Conservation (phyloP, 306 rosid genomes). For the Neltuma alba region DNA sequence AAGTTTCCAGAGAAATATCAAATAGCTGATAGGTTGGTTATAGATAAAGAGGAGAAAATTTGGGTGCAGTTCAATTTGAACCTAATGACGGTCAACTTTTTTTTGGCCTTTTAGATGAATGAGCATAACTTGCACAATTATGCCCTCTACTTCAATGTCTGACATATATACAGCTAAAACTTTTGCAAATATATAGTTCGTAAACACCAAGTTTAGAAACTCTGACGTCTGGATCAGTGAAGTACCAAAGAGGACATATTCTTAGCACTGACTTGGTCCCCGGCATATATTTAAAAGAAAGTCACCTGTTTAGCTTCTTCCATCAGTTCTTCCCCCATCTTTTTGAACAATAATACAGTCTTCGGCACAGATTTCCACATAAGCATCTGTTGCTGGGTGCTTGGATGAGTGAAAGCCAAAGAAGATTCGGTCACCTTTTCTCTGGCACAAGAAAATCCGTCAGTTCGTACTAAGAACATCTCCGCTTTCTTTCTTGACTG, state of each 20-base stretch:
- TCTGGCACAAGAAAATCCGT: constrained; percentile 94
- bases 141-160: neutral
- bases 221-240: neutral
- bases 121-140: neutral
- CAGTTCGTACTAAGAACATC: constrained; percentile 97
- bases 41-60: too few relatives aligned
- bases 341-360: constrained; percentile 88
- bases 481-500: constrained; percentile 99
- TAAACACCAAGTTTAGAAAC: neutral
- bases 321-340: constrained; percentile 88
- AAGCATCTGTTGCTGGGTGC: constrained; percentile 99
- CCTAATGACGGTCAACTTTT: neutral
- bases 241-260: neutral
- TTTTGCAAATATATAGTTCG: neutral
- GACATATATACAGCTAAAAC: constrained; percentile 20
- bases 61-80: neutral
- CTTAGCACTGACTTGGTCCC: neutral
- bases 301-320: constrained; percentile 97
- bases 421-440: constrained; percentile 99
- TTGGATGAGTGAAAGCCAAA: constrained; percentile 94
- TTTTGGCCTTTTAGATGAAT: neutral
- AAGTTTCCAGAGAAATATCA: too few relatives aligned
- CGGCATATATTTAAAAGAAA: constrained; percentile 11
- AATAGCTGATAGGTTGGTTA: too few relatives aligned
- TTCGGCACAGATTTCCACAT: constrained; percentile 98